phyloP scores from a whole-genome alignment of 345 rosid species.

The Eucalyptus cloeziana region DNA sequence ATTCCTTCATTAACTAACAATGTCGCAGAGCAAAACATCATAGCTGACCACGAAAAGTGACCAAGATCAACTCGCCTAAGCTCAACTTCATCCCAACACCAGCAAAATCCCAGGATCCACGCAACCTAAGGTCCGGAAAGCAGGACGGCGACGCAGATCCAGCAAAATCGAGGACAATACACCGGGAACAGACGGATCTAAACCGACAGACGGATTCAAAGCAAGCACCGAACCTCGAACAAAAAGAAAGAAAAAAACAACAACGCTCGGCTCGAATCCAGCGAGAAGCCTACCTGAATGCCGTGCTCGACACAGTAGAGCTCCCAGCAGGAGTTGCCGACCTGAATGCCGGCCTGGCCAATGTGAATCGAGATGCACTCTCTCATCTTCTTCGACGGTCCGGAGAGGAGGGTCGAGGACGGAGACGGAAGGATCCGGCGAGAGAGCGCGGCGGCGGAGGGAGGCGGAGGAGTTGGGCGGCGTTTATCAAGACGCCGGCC shows the following conservation, averaged over 20 bases:
- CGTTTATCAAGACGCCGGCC: background rate
- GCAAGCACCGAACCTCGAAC: background rate
- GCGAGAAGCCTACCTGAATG: constrained; percentile 1
- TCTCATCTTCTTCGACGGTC: constrained; percentile 2
- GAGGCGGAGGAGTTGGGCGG: background rate
- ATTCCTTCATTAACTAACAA: background rate
- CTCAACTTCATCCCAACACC: background rate
- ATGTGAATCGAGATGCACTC: constrained; percentile 20
- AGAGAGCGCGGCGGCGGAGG: background rate
- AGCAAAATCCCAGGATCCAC: background rate
- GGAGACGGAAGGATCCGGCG: background rate
- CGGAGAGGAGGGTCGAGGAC: background rate
- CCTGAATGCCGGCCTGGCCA: constrained; percentile 19
- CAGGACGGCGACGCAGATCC: background rate
- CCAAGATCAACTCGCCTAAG: background rate
- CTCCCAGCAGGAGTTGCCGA: constrained; percentile 18
- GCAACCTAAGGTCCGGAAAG: background rate
- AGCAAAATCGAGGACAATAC: background rate
- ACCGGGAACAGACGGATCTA: background rate
- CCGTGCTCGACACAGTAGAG: constrained; percentile 13
- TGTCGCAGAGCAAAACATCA: background rate
- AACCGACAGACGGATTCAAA: background rate
- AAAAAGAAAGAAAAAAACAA: background rate
- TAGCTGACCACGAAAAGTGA: background rate
- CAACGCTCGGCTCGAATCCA: background rate